Percentiles rank a stretch among this genome's conserved stretches.
Conservation (phyloP, 768 basidiomycete species). For the Leccinum broughii region DNA sequence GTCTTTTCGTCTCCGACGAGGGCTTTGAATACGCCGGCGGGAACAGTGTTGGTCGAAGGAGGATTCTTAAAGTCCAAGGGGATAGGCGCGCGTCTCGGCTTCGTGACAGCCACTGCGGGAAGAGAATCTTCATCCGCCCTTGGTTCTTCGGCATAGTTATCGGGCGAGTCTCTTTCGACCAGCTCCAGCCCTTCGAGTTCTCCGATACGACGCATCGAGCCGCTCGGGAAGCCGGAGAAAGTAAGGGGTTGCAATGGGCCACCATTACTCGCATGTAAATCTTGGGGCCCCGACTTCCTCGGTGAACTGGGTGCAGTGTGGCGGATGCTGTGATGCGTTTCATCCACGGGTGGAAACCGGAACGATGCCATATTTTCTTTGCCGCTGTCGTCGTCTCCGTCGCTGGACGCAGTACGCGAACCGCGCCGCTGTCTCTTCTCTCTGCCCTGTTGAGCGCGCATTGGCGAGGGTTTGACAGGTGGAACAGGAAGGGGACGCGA, state of each 20-base stretch:
- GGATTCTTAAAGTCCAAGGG: slow-evolving; percentile 77
- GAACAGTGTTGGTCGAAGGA: slow-evolving; percentile 69
- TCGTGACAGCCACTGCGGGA: slow-evolving; percentile 22
- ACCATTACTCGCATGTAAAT: slow-evolving; percentile 16
- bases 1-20: slow-evolving; percentile 68
- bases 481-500: slow-evolving; percentile 43
- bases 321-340: slow-evolving; percentile 51
- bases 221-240: slow-evolving; percentile 59
- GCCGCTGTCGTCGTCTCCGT: slow-evolving; percentile 50
- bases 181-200: slow-evolving; percentile 14
- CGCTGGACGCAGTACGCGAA: slow-evolving; percentile 37
- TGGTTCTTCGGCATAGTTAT: slow-evolving; percentile 10
- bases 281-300: slow-evolving; percentile 30
- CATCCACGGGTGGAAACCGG: slow-evolving; percentile 63
- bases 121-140: slow-evolving; percentile 19
- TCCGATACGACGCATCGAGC: slow-evolving; percentile 27
- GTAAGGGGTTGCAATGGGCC: slow-evolving; percentile 50
- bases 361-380: slow-evolving; percentile 70
- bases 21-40: slow-evolving; percentile 85
- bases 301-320: slow-evolving; percentile 46
- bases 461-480: slow-evolving; percentile 27
- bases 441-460: slow-evolving; percentile 57
- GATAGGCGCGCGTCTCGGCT: slow-evolving; percentile 68
- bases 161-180: slow-evolving; percentile 12
- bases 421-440: slow-evolving; percentile 75